Percentiles rank a stretch among this genome's conserved stretches.
These are phyloP conservation scores for Kwoniella europaea DNA, from an alignment of 768 basidiomycete species.

Conservation along the genomic window DNA sequence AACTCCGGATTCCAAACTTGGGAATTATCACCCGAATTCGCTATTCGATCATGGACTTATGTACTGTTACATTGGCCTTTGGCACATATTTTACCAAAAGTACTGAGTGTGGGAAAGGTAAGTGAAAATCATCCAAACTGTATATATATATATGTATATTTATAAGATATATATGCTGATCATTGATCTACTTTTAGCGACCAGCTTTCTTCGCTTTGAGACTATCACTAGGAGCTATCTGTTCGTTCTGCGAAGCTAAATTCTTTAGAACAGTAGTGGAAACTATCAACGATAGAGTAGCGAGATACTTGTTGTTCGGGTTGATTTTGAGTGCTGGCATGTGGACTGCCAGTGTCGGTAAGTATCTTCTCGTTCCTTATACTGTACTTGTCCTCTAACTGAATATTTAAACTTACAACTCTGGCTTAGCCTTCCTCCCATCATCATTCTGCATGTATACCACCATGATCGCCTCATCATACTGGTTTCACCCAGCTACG, in stretches of 20 bases:
- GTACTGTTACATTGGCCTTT: conserved; percentile 76
- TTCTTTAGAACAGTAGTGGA: conserved; percentile 82
- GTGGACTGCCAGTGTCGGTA: conserved; percentile 89
- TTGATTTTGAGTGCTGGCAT: conserved; percentile 85
- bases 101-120: conserved; percentile 71
- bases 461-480: conserved; percentile 76
- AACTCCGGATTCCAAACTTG: conserved; percentile 96
- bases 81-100: conserved; percentile 61
- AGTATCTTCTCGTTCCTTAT: too few species aligned
- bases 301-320: conserved; percentile 90
- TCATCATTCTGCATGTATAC: conserved; percentile 96
- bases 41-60: conserved; percentile 96
- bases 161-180: not conserved
- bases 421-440: conserved; percentile 83
- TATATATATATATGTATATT: not conserved
- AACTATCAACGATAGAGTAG: conserved; percentile 83
- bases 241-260: conserved; percentile 75
- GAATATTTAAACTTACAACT: too few species aligned
- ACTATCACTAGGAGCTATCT: conserved; percentile 74
- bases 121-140: conserved; percentile 28
- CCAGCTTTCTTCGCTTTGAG: conserved; percentile 87
- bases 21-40: conserved; percentile 88
- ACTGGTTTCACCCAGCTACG: conserved; percentile 59
- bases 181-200: conserved; percentile 63
- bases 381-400: too few species aligned